Evolutionary conservation across 1,139 yeast species (phyloP).

Genomic region (Meyerozyma elateridarum): DNA sequence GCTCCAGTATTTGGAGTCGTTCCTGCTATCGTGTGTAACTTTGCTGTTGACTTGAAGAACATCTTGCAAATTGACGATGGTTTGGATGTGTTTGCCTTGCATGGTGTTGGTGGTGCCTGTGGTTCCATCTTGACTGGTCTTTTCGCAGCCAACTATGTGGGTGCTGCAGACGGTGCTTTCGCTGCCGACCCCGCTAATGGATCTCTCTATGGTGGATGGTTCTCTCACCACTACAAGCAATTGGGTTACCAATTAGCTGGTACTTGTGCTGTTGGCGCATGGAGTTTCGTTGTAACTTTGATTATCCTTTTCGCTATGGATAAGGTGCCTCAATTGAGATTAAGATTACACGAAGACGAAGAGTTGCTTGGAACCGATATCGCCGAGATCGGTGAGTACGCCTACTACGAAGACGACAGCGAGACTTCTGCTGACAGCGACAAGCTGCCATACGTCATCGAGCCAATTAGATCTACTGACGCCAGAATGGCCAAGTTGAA

Average conservation of each 20-base stretch:
- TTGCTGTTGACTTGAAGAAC: constrained; percentile 76
- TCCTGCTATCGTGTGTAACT: constrained; percentile 76
- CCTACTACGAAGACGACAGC: constrained; percentile 55
- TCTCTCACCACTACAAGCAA: constrained; percentile 84
- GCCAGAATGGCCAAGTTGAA: constrained; percentile 38
- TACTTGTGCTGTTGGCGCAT: constrained; percentile 63
- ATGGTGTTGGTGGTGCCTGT: constrained; percentile 88
- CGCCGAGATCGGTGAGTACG: constrained; percentile 83
- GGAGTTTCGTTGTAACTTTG: constrained; percentile 78
- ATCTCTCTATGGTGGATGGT: constrained; percentile 83
- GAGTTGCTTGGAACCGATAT: constrained; percentile 87
- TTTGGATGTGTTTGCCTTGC: constrained; percentile 89
- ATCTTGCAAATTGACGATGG: constrained; percentile 84
- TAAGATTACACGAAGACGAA: constrained; percentile 85
- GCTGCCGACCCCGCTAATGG: constrained; percentile 35
- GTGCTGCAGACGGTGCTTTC: constrained; percentile 69
- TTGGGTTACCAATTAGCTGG: constrained; percentile 94
- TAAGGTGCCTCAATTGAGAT: constrained; percentile 73
- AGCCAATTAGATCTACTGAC: constrained; percentile 63
- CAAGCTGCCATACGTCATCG: constrained; percentile 55
- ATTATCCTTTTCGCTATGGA: constrained; percentile 70
- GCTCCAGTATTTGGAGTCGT: constrained; percentile 79
- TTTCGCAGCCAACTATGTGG: constrained; percentile 90
- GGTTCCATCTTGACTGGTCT: constrained; percentile 86
- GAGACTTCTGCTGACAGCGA: constrained; percentile 19